Conservation (phyloP, 768 basidiomycete genomes). For the Auricularia sp. region DNA sequence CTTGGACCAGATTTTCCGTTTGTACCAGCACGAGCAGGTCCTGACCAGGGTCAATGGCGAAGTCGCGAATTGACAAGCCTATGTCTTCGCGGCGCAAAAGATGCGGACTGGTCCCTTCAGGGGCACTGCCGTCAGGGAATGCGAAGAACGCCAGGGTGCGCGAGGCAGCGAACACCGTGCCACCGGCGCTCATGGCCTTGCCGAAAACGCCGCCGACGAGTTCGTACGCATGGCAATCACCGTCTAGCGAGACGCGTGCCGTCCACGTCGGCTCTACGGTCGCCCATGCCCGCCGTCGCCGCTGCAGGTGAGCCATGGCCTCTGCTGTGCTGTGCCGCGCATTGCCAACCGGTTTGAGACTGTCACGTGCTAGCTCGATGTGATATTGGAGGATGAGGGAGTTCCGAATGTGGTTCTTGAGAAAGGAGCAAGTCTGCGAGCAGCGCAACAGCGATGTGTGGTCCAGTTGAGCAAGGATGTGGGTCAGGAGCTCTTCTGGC, state of each 20-base stretch:
- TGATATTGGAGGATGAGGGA: constrained; percentile 7
- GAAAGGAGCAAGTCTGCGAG: not conserved
- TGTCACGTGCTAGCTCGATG: constrained; percentile 13
- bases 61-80: constrained; percentile 37
- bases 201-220: constrained; percentile 51
- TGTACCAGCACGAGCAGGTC: constrained; percentile 37
- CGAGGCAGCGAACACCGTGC: constrained; percentile 11
- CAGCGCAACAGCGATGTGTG: not conserved
- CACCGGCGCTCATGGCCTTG: constrained; percentile 22
- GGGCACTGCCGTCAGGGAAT: constrained; percentile 1
- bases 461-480: not conserved
- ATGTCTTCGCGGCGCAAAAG: constrained; percentile 24
- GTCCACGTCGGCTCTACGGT: constrained; percentile 18
- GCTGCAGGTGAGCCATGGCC: constrained; percentile 23
- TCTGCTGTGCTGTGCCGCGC: constrained; percentile 9
- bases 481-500: not conserved
- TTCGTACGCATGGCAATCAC: constrained; percentile 42
- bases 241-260: constrained; percentile 21
- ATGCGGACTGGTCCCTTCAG: constrained; percentile 4
- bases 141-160: constrained; percentile 15
- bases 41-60: constrained; percentile 58
- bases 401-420: constrained; percentile 2
- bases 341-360: constrained; percentile 4
- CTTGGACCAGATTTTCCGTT: not conserved
- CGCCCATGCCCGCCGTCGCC: constrained; percentile 27